phyloP scores from a whole-genome alignment of 108 stramenopile genomes.

The Skeletonema menzelii region DNA sequence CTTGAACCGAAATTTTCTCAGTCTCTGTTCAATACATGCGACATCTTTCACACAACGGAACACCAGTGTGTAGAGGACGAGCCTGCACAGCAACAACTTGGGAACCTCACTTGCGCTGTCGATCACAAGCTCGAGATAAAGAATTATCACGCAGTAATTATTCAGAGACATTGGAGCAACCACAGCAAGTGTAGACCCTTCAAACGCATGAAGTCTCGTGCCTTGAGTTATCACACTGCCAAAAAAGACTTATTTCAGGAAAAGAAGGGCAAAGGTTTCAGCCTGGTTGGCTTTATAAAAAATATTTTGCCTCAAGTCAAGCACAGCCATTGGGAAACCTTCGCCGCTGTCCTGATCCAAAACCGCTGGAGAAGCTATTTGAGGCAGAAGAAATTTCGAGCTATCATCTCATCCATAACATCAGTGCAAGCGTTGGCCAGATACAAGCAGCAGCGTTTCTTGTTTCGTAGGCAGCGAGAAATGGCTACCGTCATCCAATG shows the following conservation, averaged over 20 bases:
- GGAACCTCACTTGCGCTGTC: not conserved
- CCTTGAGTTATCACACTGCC: not conserved
- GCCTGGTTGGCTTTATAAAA: not conserved
- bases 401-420: not conserved
- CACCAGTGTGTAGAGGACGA: not conserved
- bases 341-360: not conserved
- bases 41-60: not conserved
- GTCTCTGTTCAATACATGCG: not conserved
- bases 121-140: not conserved
- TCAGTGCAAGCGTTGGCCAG: not conserved
- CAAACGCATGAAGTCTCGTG: conserved; percentile 2
- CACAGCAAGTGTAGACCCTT: not conserved
- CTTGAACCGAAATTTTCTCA: not conserved
- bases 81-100: not conserved
- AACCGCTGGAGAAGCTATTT: not conserved
- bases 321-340: not conserved
- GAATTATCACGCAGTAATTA: not conserved
- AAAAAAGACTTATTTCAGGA: not conserved
- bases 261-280: not conserved
- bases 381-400: too few relatives aligned
- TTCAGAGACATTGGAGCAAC: conserved; percentile 6
- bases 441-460: not conserved
- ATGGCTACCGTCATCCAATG: conserved; percentile 12
- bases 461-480: not conserved
- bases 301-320: not conserved